Percentiles rank a stretch among this genome's conserved stretches.
phyloP scores from a whole-genome alignment of 2,329 filamentous ascomycete species.

The Neurospora sp. region DNA sequence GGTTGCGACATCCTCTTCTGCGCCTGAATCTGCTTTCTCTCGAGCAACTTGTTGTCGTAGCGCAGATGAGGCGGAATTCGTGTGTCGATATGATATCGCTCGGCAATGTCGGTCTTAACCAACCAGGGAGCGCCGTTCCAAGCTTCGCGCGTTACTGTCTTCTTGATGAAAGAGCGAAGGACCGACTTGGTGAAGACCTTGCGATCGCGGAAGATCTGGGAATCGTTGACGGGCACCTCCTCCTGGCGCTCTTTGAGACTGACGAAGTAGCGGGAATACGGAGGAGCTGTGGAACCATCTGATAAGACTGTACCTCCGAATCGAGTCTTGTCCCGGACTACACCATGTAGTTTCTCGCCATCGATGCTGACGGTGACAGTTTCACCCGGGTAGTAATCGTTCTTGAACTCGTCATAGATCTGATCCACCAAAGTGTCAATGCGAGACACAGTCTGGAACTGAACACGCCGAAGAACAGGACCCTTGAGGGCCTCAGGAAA shows the following conservation, averaged over 20 bases:
- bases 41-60: slow-evolving; percentile 68
- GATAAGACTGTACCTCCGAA: slow-evolving; percentile 54
- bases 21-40: slow-evolving; percentile 63
- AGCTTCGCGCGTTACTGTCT: slow-evolving; percentile 81
- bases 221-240: slow-evolving; percentile 70
- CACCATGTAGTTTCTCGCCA: slow-evolving; percentile 60
- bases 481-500: slow-evolving; percentile 89
- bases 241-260: slow-evolving; percentile 58
- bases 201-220: slow-evolving; percentile 76
- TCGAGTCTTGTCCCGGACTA: slow-evolving; percentile 76
- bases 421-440: slow-evolving; percentile 71
- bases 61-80: slow-evolving; percentile 74
- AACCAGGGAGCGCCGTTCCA: slow-evolving; percentile 97
- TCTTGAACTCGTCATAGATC: slow-evolving; percentile 70
- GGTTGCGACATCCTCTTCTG: slow-evolving; percentile 49
- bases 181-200: slow-evolving; percentile 94
- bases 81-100: slow-evolving; percentile 77
- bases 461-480: slow-evolving; percentile 80
- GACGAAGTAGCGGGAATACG: slow-evolving; percentile 73
- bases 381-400: slow-evolving; percentile 86
- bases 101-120: slow-evolving; percentile 78
- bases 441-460: slow-evolving; percentile 80
- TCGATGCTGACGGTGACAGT: slow-evolving; percentile 65
- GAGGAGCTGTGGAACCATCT: slow-evolving; percentile 60
- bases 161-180: slow-evolving; percentile 87